Percentiles rank a stretch among this genome's conserved stretches.
phyloP scores from a whole-genome alignment of 2,329 filamentous ascomycete genomes.

The Lecanosticta acicola region DNA sequence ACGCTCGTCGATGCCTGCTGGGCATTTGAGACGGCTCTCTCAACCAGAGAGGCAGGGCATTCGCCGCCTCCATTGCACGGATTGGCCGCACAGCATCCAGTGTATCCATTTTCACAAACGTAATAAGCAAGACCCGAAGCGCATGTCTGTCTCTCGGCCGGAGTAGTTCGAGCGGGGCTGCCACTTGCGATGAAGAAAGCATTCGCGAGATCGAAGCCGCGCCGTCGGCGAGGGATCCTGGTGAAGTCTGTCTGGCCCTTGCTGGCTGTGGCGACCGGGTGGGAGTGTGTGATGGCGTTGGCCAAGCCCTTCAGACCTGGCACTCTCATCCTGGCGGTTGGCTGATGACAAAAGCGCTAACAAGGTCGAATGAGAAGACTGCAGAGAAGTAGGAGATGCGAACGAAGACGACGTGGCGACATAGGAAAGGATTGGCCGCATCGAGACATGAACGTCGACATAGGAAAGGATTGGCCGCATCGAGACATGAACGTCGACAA shows the following conservation, averaged over 20 bases:
- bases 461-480: neutral
- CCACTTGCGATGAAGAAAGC: slow-evolving; percentile 2
- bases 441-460: neutral
- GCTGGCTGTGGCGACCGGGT: no score
- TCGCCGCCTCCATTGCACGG: slow-evolving; percentile 18
- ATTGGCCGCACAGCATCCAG: slow-evolving; percentile 24
- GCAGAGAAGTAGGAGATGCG: neutral
- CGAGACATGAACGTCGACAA: neutral
- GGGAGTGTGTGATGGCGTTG: neutral
- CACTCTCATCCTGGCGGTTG: neutral
- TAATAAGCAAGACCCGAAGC: slow-evolving; percentile 19
- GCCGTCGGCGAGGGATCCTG: slow-evolving; percentile 6
- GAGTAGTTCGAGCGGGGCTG: slow-evolving; percentile 1
- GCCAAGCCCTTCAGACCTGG: slow-evolving; percentile 1
- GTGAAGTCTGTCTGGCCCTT: neutral
- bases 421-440: neutral
- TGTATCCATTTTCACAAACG: slow-evolving; percentile 24
- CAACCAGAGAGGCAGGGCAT: neutral
- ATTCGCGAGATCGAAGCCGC: slow-evolving; percentile 7
- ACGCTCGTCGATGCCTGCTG: slow-evolving; percentile 3
- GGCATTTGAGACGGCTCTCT: no score
- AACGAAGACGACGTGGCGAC: neutral
- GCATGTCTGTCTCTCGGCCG: slow-evolving; percentile 17
- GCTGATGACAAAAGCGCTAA: no score
- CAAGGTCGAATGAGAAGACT: no score